Evolutionary conservation across 352 stramenopile genomes (phyloP), one percentile per base, ranked within the genome.

Genomic region (Phytophthora macrochlamydospora): DNA sequence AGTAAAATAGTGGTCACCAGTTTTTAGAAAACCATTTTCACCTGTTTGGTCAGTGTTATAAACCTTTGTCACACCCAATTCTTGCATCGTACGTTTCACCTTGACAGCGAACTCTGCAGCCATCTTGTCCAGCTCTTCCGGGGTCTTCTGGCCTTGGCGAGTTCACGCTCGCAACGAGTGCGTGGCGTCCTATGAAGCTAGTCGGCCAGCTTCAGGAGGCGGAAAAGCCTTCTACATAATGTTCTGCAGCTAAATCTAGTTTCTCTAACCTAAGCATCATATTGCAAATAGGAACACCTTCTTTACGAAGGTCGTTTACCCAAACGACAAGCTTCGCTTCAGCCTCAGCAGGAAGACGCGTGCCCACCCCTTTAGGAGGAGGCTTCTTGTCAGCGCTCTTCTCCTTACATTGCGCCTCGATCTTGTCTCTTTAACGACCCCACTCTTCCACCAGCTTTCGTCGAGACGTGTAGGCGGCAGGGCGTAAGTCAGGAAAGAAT

Each of bases 1-100:
- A 24, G 18, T 24, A 24, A 24, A 24, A 24, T 24, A 24, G 18
- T 24, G 18, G 0, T 24, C 18, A 24, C 18, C 18, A 24, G 18
- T 24, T 24, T 24, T 24, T 24, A 24, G 18, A 24, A 24, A 24
- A 24, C 18, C 18, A 24, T 24, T 24, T 24, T 37, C 9, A 59
- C 52, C 55, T 37, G 55, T 62, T 62, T 62, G 55, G 38, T 62
- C 55, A 6, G 55, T 45, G 51, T 62, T 53, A 30, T 53, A 53
- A 3, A 62, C 42, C 30, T 53, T 30, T 12, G n/a, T 53, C 18
- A 51, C 35, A 6, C 35, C 35, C 35, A 40, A 11, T 11, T 40
- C 35, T 40, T 40, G 35, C 35, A 40, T 40, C 35, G 35, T 40
- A 40, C 35, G 35, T 11, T 40, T 40, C 35, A 40, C 35, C 35